Conservation (phyloP, 2,329 filamentous ascomycete genomes). For the Neofusicoccum ribis region DNA sequence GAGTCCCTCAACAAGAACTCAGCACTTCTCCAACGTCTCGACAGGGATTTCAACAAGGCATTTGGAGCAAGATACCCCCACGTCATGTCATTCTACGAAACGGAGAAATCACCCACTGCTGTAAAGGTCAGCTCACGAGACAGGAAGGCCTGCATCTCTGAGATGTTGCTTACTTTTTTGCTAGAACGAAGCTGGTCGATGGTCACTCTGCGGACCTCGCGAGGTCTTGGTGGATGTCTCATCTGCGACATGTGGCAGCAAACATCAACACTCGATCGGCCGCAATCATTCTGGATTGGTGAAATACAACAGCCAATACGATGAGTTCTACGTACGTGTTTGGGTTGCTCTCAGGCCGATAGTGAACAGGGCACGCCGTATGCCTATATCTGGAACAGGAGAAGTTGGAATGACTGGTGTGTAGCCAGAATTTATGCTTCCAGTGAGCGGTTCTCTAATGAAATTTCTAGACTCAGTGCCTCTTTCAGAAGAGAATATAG, state of each 20-base stretch:
- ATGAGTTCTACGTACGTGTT: background rate
- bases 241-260: background rate
- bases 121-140: background rate
- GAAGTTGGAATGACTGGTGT: background rate
- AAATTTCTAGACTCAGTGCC: background rate
- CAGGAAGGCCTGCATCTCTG: background rate
- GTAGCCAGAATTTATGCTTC: background rate
- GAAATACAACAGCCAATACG: background rate
- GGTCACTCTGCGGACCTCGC: background rate
- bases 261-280: background rate
- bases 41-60: background rate
- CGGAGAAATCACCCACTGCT: background rate
- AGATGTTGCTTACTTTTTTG: background rate
- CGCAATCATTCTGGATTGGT: background rate
- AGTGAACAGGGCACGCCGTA: background rate
- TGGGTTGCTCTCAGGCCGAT: background rate
- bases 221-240: background rate
- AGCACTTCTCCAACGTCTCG: background rate
- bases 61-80: background rate
- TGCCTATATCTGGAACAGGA: too few species aligned
- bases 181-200: background rate
- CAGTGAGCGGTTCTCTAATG: background rate
- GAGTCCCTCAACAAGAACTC: background rate
- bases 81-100: slow-evolving; percentile 2
- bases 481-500: background rate